Evolutionary conservation across 352 stramenopile genomes (phyloP).

Genomic region (Peronospora destructor): DNA sequence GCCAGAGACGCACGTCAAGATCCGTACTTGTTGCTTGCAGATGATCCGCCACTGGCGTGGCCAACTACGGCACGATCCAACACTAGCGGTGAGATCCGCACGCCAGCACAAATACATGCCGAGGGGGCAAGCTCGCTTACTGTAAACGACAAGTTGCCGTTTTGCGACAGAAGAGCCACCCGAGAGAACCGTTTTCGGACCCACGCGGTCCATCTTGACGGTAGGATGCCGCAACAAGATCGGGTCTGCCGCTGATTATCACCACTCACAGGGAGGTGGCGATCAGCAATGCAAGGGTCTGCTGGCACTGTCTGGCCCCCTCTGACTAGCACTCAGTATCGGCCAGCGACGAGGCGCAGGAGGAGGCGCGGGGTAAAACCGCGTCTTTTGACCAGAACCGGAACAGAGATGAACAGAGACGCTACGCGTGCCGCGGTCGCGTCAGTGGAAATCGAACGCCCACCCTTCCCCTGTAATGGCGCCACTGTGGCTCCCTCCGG

Average conservation of each 20-base stretch:
- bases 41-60: slow-evolving; percentile 32
- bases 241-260: not conserved
- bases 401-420: not conserved
- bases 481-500: slow-evolving; percentile 25
- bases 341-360: slow-evolving; percentile 9
- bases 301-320: slow-evolving; percentile 5
- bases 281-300: slow-evolving; percentile 19
- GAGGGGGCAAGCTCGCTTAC: not conserved
- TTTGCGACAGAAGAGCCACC: slow-evolving; percentile 16
- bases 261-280: not conserved
- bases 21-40: slow-evolving; percentile 23
- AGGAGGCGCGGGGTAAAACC: slow-evolving; percentile 13
- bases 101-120: slow-evolving; percentile 5
- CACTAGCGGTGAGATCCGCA: slow-evolving; percentile 22
- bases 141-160: slow-evolving; percentile 5
- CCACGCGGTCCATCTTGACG: not conserved
- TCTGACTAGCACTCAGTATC: slow-evolving; percentile 7
- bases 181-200: slow-evolving; percentile 14
- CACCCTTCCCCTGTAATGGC: slow-evolving; percentile 31
- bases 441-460: slow-evolving; percentile 22
- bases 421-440: slow-evolving; percentile 8
- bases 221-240: not conserved
- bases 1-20: slow-evolving; percentile 22
- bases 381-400: not conserved
- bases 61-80: slow-evolving; percentile 17